Conservation (phyloP, 768 basidiomycete genomes). For the Termitomyces eurrhizus region DNA sequence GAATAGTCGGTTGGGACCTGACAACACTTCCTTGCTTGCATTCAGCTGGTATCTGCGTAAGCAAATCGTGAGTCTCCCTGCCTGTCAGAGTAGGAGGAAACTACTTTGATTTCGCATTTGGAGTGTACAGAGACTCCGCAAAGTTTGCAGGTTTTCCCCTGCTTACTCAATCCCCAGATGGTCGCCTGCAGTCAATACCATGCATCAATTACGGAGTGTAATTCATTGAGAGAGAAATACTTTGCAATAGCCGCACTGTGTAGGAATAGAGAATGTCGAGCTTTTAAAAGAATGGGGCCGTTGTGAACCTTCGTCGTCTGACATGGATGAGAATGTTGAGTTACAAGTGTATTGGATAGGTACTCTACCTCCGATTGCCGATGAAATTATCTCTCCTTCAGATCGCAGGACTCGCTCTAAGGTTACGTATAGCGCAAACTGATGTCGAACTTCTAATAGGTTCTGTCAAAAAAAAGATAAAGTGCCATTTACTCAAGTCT, state of each 20-base stretch:
- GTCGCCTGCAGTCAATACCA: constrained; percentile 47
- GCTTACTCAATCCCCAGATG: constrained; percentile 85
- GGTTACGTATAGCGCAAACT: constrained; percentile 47
- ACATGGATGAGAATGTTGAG: background rate
- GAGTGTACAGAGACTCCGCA: constrained; percentile 79
- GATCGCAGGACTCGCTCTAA: constrained; percentile 55
- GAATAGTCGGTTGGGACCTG: constrained; percentile 20
- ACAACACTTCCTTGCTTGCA: constrained; percentile 39
- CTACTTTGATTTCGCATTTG: constrained; percentile 84
- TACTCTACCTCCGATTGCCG: constrained; percentile 56
- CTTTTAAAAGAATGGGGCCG: constrained; percentile 80
- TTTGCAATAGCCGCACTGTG: constrained; percentile 79
- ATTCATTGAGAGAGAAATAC: constrained; percentile 29
- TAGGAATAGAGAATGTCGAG: constrained; percentile 83
- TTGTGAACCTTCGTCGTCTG: constrained; percentile 72
- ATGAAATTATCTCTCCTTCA: constrained; percentile 60
- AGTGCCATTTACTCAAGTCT: constrained; percentile 1
- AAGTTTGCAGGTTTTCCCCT: constrained; percentile 78
- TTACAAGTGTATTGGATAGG: constrained; percentile 14
- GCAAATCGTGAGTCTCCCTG: background rate
- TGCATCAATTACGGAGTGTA: background rate
- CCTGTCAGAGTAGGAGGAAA: background rate
- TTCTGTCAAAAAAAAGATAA: constrained; percentile 39
- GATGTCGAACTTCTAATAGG: constrained; percentile 61
- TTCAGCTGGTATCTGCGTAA: constrained; percentile 67